Evolutionary conservation across 495 filamentous ascomycete species (phyloP).

Genomic region (Penicillium canescens): DNA sequence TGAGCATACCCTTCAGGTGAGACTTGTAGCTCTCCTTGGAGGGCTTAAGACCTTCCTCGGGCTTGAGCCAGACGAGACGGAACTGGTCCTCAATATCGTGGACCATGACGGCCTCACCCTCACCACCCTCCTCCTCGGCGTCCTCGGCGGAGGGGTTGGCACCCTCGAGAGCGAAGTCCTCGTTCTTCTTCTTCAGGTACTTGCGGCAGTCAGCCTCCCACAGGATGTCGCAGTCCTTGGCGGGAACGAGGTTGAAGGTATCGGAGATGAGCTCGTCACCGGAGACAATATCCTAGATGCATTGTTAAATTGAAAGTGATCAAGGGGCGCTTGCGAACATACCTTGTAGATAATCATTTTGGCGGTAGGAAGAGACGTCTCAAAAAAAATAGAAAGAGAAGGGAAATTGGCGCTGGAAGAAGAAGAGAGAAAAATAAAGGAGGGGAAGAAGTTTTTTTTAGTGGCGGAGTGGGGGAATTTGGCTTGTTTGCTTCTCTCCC

Average conservation of each 20-base stretch:
- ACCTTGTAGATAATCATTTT: slow-evolving; percentile 94
- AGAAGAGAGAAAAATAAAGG: slow-evolving; percentile 39
- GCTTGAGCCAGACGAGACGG: slow-evolving; percentile 72
- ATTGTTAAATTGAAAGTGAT: slow-evolving; percentile 8
- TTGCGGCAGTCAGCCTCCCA: slow-evolving; percentile 90
- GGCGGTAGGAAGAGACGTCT: slow-evolving; percentile 29
- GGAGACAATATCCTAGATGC: slow-evolving; percentile 75
- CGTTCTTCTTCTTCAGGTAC: slow-evolving; percentile 69
- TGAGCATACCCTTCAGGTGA: slow-evolving; percentile 74
- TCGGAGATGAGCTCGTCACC: slow-evolving; percentile 97
- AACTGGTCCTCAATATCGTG: slow-evolving; percentile 95
- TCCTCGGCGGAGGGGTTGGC: slow-evolving; percentile 97
- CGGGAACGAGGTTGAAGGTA: slow-evolving; percentile 69
- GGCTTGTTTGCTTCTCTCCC: slow-evolving; percentile 21
- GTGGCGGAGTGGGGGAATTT: slow-evolving; percentile 38
- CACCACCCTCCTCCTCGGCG: slow-evolving; percentile 66
- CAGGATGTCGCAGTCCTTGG: slow-evolving; percentile 68
- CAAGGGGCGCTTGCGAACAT: slow-evolving; percentile 20
- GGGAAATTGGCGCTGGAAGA: slow-evolving; percentile 22
- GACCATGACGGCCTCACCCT: slow-evolving; percentile 60
- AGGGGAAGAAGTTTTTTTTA: slow-evolving; percentile 41
- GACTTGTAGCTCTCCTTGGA: slow-evolving; percentile 76
- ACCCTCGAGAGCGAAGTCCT: slow-evolving; percentile 85
- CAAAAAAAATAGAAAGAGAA: slow-evolving; percentile 18
- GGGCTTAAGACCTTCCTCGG: slow-evolving; percentile 58